Base-by-base conservation (phyloP, 2,329 filamentous ascomycete genomes). In the Neofusicoccum parvum region DNA sequence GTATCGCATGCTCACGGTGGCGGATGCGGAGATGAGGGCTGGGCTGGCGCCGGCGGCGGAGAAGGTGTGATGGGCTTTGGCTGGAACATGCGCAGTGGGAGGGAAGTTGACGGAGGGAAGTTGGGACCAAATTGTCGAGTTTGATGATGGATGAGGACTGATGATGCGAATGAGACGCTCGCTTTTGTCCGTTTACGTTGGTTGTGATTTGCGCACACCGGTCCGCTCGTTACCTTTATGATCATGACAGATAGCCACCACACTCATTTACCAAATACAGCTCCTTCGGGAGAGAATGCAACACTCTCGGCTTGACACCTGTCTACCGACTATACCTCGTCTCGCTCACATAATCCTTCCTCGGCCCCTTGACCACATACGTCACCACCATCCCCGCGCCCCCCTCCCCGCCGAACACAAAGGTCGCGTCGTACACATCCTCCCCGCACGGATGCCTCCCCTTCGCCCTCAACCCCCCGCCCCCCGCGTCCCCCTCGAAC, bases 351-450 rank as follows among this genome's bases (percentile, higher is more conserved):
- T 80, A 80, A 49, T 78, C 77, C 69, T 80, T 80, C 69, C 71
- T 71, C 41, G 78, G 78, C 41, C 78, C 79, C 51, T 71, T 71
- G 3, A 80, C 78, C 68, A 76, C 74, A 67, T 80, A 80, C 58
- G 68, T 62, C 3, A 79, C 73, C 62, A 73, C 73, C 73, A 78
- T 80, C 71, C 72, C 58, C 12, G 11, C 17, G n/a, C 41, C 23
- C 6, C 36, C 67, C 17, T 62, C 56, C 1, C 36, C 37, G 7
- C 75, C 75, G 76, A 94, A 94, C 66, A 84, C 81, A 77, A 92
- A 93, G 62, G 82, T 79, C 50, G 91, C 88, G 65, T 90, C 81
- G 73, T 94, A 94, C 72, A 88, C 85, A 72, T 94, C 91, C 60
- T 88, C 82, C 3, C 88, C 84, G 75, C 91, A 94, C 2, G 92